Evolutionary conservation across 1,139 yeast species (phyloP), one percentile per base, ranked within the genome.

Genomic region (Candida sanyaensis): DNA sequence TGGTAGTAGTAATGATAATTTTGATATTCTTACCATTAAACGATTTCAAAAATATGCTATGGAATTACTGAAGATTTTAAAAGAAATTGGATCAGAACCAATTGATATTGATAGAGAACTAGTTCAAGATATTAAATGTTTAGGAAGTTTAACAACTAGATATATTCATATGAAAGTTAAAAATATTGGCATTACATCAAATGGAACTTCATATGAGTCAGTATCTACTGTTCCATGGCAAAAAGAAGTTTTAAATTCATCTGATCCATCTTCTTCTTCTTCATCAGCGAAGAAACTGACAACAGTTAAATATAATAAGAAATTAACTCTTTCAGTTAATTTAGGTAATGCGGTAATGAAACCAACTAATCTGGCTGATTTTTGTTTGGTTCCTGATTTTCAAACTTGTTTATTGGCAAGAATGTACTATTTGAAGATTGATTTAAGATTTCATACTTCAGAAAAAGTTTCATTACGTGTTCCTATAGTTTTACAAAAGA

Each of bases 331-430:
- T 4, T 43, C 46, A 5, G 32, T 58, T 1, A 56, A 59, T 43
- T 44, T 59, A 21, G 52, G 55, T 10, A 50, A 52, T 38, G 49
- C 52, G 6, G 36, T 49, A 31, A 37, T 42, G 28, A 50, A 46
- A 28, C 54, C 54, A n/a, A 47, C 46, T 6, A 50, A 45, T 7
- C 45, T 54, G 29, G 50, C 55, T 17, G 65, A 65, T n/a, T 65
- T 68, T 44, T 65, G 70, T 41, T 57, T 73, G 23, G 62, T 71
- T 4, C 78, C 78, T 0, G 74, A 68, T 42, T 73, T 73, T 54
- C 78, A 73, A 55, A 52, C 56, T 8, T 73, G 78, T 51, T 59
- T 64, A 32, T 47, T 70, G 50, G 63, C 75, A 2, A 55, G 78
- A 40, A 40, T 71, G 8, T 73, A 73, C 50, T 70, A 69, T 49